Evolutionary conservation across 495 filamentous ascomycete species (phyloP), one percentile per base, ranked within the genome.

Genomic region (Aspergillus steynii): DNA sequence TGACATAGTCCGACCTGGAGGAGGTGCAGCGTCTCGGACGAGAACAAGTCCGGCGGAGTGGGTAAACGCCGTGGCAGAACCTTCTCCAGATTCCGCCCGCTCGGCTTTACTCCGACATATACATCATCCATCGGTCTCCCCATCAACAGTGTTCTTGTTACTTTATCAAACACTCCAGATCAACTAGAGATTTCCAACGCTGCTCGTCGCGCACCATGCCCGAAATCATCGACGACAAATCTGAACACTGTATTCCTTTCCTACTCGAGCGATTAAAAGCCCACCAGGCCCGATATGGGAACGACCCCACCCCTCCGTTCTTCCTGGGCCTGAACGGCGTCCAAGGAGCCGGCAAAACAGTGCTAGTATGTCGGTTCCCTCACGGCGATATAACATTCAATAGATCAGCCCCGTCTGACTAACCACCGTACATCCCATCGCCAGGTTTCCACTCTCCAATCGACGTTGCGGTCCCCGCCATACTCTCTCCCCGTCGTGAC

Each of bases 311-410:
- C 59, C 79, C 82, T 52, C 83, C 84, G 32, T 82, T 87, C 68
- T 85, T 87, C 70, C 70, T 88, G 25, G 85, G 85, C 15, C 64
- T 88, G 53, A 87, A 87, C 65, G 85, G 81, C 48, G 78, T 96
- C 15, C 93, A 96, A 72, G 93, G 93, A 52, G 90, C 89, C 50
- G 94, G 94, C 47, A 98, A 98, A 76, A 94, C 93, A 1, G 93
- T 93, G 3, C 80, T 97, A 65, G 93, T 88, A 72, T 67, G 76
- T 42, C 5, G 3, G 6, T 45, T 37, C 8, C 53, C 20, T 20
- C 20, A 20, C 20, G 20, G 25, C 55, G 25, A 52, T 50, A 47
- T 27, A 45, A 5, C 10, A 42, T 51, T 37, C 29, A 29, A 25
- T 59, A 25, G 28, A 50, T 57, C 29, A 55, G 10, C 50, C 34